Evolutionary conservation across 192 early-diverging fungal species (phyloP), one percentile per base, ranked within the genome.

Genomic region (Coemansia umbellata): DNA sequence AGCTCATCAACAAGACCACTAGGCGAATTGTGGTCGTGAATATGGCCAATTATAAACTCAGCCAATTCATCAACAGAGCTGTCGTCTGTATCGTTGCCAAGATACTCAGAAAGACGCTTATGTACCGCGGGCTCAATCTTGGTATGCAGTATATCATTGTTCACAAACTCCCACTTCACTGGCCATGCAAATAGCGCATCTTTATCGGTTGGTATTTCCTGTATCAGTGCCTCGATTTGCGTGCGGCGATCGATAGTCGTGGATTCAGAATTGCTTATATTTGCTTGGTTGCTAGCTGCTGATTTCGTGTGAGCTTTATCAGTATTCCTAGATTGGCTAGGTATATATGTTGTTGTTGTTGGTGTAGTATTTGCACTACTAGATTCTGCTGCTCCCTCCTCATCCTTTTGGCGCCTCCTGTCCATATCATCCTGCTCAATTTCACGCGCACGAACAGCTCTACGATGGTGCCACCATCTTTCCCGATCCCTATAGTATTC

Each of bases 51-150:
- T 21, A 93, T 81, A 80, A 91, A 94, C n/a, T 83, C 77, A 5
- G 85, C 76, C 47, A 98, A 54, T 23, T 91, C 91, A 30, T 80
- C 79, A 42, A 73, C 59, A 3, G 60, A 61, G 5, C 61, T 54
- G 17, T 70, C 66, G 8, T 93, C 90, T 39, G 84, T 83, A 1
- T 85, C 87, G 23, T 30, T 52, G 15, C 89, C 91, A 18, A 98
- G 55, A 44, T 90, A 82, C 53, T 94, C 90, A 0, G 75, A 56
- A 24, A 97, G 82, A 50, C 91, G 90, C 66, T 91, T 88, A 13
- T 67, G 73, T 10, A 91, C 75, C 53, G 91, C 91, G 0, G 91
- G 86, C 45, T 73, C 63, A 26, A 96, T 62, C 50, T 88, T 92
- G 13, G 81, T 78, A 18, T 57, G 39, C 32, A 94, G 32, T 15